Percentiles rank a stretch among this genome's conserved stretches.
Conservation (phyloP, 306 rosid species). For the Trichosanthes cucumerina region DNA sequence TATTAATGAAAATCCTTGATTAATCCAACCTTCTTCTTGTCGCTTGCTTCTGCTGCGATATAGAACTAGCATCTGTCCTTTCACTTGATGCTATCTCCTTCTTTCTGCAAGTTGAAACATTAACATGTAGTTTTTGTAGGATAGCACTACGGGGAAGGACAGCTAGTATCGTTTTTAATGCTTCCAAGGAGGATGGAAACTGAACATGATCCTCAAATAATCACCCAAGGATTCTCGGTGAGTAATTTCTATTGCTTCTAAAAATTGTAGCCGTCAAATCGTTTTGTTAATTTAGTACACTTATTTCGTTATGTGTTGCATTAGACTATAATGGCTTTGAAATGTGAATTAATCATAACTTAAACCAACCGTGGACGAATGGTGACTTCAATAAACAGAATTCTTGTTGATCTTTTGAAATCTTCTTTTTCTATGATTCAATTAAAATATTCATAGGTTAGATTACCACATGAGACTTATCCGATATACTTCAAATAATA, state of each 20-base stretch:
- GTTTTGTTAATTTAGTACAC: too few relatives aligned
- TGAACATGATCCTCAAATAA: not conserved
- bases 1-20: not conserved
- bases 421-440: not conserved
- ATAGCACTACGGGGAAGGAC: not conserved
- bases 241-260: not conserved
- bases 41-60: not conserved
- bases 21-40: not conserved
- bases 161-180: not conserved
- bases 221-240: not conserved
- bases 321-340: not conserved
- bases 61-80: not conserved
- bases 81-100: not conserved
- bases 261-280: too few relatives aligned
- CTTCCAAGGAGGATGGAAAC: not conserved
- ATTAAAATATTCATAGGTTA: not conserved
- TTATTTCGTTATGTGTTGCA: not conserved
- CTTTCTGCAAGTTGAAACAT: not conserved
- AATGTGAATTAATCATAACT: not conserved
- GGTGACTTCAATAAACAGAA: not conserved
- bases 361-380: not conserved
- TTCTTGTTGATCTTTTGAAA: not conserved
- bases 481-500: not conserved
- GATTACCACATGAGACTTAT: not conserved
- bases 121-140: not conserved